Percentiles rank a stretch among this genome's conserved stretches.
phyloP scores from a whole-genome alignment of 2,329 filamentous ascomycete species.

The Phialophora macrospora region DNA sequence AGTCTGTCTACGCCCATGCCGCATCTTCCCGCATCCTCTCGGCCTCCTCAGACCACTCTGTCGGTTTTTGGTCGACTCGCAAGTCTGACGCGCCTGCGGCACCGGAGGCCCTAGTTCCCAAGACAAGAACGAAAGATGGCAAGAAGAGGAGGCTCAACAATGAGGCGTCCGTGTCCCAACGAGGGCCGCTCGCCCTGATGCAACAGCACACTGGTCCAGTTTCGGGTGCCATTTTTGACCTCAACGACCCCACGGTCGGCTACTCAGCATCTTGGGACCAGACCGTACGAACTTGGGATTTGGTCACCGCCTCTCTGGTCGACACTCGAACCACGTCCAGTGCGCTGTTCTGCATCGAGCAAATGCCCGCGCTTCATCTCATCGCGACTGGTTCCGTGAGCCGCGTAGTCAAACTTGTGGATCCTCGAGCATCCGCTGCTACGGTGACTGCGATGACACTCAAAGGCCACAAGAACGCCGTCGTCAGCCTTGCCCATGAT shows the following conservation, averaged over 20 bases:
- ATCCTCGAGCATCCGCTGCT: conserved; percentile 78
- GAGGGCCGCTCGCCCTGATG: conserved; percentile 78
- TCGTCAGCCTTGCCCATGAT: conserved; percentile 63
- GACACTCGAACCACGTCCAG: conserved; percentile 83
- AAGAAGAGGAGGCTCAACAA: conserved; percentile 78
- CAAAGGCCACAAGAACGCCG: conserved; percentile 79
- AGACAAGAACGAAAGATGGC: conserved; percentile 63
- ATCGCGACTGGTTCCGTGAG: conserved; percentile 79
- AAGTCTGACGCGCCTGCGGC: conserved; percentile 77
- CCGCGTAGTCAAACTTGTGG: conserved; percentile 88
- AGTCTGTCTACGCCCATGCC: conserved; percentile 67
- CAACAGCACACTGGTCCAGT: conserved; percentile 74
- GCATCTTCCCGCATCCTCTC: conserved; percentile 79
- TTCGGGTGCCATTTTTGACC: conserved; percentile 82
- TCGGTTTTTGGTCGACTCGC: conserved; percentile 88
- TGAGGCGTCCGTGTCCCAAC: conserved; percentile 66
- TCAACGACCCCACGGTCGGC: conserved; percentile 80
- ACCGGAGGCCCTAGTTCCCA: conserved; percentile 69
- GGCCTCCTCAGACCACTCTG: conserved; percentile 77
- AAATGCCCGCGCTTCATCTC: conserved; percentile 69
- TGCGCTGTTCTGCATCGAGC: conserved; percentile 77
- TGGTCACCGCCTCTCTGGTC: conserved; percentile 78
- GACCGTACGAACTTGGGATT: conserved; percentile 85
- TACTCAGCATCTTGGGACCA: conserved; percentile 94
- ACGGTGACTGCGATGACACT: conserved; percentile 87